Percentiles rank a stretch among this genome's conserved stretches.
phyloP scores from a whole-genome alignment of 2,329 filamentous ascomycete genomes.

The Pyrenochaeta sp. region DNA sequence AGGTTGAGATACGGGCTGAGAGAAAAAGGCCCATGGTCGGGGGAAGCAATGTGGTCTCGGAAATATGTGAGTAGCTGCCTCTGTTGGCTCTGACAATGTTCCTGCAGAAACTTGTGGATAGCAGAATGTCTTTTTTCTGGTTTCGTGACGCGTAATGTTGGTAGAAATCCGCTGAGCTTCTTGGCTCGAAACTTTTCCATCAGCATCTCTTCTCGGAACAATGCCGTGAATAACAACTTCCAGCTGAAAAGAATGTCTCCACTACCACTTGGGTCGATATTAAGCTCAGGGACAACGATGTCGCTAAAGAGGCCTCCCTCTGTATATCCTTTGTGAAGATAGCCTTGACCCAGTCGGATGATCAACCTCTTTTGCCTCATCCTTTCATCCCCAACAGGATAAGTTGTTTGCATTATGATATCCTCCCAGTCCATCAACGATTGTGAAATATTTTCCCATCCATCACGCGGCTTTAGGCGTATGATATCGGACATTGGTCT shows the following conservation, averaged over 20 bases:
- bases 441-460: not conserved
- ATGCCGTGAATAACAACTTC: constrained; percentile 5
- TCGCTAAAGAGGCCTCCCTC: constrained; percentile 10
- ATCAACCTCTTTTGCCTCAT: not conserved
- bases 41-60: not conserved
- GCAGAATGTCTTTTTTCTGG: not conserved
- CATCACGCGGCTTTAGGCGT: not conserved
- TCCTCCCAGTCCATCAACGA: not conserved
- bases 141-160: not conserved
- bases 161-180: not conserved
- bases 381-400: not conserved
- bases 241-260: constrained; percentile 7
- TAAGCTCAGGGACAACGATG: not conserved
- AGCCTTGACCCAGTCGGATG: not conserved
- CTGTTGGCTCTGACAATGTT: not conserved
- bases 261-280: not conserved
- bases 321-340: constrained; percentile 1
- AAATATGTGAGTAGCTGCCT: not conserved
- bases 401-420: not conserved
- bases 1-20: not conserved
- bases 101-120: not conserved
- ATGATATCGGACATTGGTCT: too few species aligned
- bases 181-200: not conserved
- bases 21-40: not conserved
- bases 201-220: constrained; percentile 11